These are phyloP conservation scores for Hymenoscyphus fraxineus DNA, from an alignment of 2,329 filamentous ascomycete species.

Conservation along the genomic window DNA sequence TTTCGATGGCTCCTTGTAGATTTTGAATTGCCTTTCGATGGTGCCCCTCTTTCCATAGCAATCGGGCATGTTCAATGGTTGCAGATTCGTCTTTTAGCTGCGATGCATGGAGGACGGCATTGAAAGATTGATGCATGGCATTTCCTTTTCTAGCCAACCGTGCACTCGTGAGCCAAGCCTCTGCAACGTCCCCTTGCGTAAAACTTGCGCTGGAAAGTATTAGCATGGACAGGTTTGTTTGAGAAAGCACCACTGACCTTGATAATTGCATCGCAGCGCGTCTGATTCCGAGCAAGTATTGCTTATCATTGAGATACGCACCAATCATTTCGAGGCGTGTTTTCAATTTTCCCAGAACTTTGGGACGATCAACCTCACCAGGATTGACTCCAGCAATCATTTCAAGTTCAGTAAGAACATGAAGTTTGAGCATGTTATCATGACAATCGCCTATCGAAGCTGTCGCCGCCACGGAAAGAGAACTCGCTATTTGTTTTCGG, in stretches of 20 bases:
- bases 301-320: slow-evolving; percentile 86
- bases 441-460: slow-evolving; percentile 80
- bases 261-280: slow-evolving; percentile 82
- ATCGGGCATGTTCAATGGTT: slow-evolving; percentile 87
- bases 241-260: slow-evolving; percentile 44
- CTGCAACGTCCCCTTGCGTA: slow-evolving; percentile 69
- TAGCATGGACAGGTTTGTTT: slow-evolving; percentile 30
- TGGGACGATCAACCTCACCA: slow-evolving; percentile 33
- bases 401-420: slow-evolving; percentile 84
- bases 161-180: slow-evolving; percentile 80
- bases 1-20: slow-evolving; percentile 79
- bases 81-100: slow-evolving; percentile 80
- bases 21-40: slow-evolving; percentile 93
- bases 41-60: slow-evolving; percentile 90
- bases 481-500: slow-evolving; percentile 66
- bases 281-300: slow-evolving; percentile 82
- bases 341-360: slow-evolving; percentile 55
- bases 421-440: slow-evolving; percentile 78
- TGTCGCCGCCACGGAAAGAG: slow-evolving; percentile 72
- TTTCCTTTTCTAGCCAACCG: slow-evolving; percentile 82
- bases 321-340: slow-evolving; percentile 85
- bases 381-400: slow-evolving; percentile 57
- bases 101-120: slow-evolving; percentile 85
- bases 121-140: slow-evolving; percentile 83
- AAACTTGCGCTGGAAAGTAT: slow-evolving; percentile 45